phyloP scores from a whole-genome alignment of 2,329 filamentous ascomycete genomes.

The Penicillium sp. region DNA sequence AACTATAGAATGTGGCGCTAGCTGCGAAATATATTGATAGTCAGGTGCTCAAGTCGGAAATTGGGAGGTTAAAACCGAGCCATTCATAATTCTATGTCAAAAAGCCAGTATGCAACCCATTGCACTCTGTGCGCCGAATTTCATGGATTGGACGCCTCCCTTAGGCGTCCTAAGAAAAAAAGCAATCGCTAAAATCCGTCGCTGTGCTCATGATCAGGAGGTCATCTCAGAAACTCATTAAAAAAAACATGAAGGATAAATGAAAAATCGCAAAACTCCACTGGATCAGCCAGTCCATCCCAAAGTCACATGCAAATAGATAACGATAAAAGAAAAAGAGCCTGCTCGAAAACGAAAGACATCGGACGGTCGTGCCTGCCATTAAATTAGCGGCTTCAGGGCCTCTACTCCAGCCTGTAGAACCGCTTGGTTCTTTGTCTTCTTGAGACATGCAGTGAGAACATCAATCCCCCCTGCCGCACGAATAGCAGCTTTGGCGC shows the following conservation, averaged over 20 bases:
- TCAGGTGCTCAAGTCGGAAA: constrained; percentile 1
- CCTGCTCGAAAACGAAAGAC: constrained; percentile 2
- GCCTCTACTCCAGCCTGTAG: constrained; percentile 69
- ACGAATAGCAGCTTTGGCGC: constrained; percentile 59
- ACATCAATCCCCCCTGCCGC: constrained; percentile 63
- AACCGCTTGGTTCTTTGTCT: constrained; percentile 66
- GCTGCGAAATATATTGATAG: background rate
- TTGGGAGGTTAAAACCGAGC: background rate
- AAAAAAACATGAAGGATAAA: constrained; percentile 1
- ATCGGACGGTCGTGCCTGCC: background rate
- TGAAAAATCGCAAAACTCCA: constrained; percentile 5
- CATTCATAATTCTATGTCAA: constrained; percentile 2
- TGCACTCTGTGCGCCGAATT: background rate
- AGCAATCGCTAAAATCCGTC: constrained; percentile 17
- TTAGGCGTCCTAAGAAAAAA: constrained; percentile 1
- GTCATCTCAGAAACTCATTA: constrained; percentile 7
- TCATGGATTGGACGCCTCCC: background rate
- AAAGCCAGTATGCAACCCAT: background rate
- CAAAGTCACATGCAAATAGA: constrained; percentile 10
- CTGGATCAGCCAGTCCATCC: background rate
- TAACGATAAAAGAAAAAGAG: constrained; percentile 5
- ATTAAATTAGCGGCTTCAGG: constrained; percentile 63
- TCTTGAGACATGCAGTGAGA: constrained; percentile 67
- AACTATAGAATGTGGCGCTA: background rate
- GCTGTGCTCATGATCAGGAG: constrained; percentile 17